These are phyloP conservation scores for Heliocybe sulcata DNA, from an alignment of 1,284 basidiomycete genomes.

Conservation along the genomic window DNA sequence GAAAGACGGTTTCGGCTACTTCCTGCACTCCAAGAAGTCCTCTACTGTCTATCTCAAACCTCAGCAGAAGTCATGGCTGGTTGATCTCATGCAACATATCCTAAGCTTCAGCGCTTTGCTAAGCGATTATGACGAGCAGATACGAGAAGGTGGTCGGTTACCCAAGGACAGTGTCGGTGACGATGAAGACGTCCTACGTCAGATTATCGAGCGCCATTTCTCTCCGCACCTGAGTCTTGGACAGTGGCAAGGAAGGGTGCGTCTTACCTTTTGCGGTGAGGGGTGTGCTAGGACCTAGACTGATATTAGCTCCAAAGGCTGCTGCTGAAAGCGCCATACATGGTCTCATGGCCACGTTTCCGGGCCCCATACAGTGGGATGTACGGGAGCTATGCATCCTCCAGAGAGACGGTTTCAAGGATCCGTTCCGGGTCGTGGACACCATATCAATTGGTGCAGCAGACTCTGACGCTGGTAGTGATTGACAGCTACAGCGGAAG, in stretches of 20 bases:
- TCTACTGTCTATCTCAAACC: background rate
- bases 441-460: background rate
- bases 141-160: background rate
- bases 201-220: background rate
- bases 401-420: background rate
- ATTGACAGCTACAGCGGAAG: too few relatives aligned
- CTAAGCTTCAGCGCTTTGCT: background rate
- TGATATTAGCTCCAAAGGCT: background rate
- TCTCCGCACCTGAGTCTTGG: background rate
- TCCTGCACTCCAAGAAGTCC: background rate
- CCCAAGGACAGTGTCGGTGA: background rate
- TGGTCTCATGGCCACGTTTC: background rate
- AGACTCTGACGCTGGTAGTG: background rate
- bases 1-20: background rate
- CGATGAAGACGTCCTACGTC: background rate
- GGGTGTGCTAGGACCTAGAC: background rate
- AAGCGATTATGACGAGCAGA: background rate
- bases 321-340: background rate
- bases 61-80: background rate
- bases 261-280: background rate
- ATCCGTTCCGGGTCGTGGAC: background rate
- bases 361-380: background rate
- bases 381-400: background rate
- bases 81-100: background rate
- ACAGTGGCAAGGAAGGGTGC: background rate